Base-by-base conservation (phyloP, 1,284 basidiomycete species). In the Pascua sp. region DNA sequence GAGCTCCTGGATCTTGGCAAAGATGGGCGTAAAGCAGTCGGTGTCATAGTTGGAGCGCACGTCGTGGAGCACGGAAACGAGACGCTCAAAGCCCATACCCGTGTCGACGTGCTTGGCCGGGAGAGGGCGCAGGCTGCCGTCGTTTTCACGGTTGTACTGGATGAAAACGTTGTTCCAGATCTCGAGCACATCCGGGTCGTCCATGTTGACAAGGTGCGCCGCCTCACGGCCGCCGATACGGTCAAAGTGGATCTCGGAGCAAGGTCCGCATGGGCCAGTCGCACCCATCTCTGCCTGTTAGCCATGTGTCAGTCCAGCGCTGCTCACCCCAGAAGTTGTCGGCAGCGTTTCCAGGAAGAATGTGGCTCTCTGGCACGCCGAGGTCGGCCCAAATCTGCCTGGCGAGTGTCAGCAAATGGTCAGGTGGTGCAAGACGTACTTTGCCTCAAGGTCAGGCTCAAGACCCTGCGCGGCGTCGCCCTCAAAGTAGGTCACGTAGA, bases 141-240 rank as follows among this genome's bases (percentile, higher is more conserved):
- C 89, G 43, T 86, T 84, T 78, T 98, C 95, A 43, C 95, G 89
- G 78, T 98, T 98, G 81, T 90, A 98, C 71, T 97, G 93, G 72
- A 98, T 98, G 78, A 98, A 98, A 57, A 98, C 95, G 77, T 96
- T 96, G 81, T 98, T 98, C 95, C 95, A 98, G 69, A 98, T 94
- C 78, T 98, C 96, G 60, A 98, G 83, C 7, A 98, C 95, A 65
- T 95, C 86, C 5, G 96, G 94, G 73, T 98, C 95, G 75, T 98
- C 95, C 69, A 87, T 83, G 78, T 98, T 98, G 68, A 98, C 95
- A 49, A 96, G 86, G 68, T 88, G 81, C 2, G 93, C 84, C 46
- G 93, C 95, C 70, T 98, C 91, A 52, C 95, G 85, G 12, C 71
- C 71, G 46, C 95, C 95, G 68, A 98, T 92, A 47, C 94, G 87